phyloP scores from a whole-genome alignment of 2,329 filamentous ascomycete species.

The Apiospora phragmitis region DNA sequence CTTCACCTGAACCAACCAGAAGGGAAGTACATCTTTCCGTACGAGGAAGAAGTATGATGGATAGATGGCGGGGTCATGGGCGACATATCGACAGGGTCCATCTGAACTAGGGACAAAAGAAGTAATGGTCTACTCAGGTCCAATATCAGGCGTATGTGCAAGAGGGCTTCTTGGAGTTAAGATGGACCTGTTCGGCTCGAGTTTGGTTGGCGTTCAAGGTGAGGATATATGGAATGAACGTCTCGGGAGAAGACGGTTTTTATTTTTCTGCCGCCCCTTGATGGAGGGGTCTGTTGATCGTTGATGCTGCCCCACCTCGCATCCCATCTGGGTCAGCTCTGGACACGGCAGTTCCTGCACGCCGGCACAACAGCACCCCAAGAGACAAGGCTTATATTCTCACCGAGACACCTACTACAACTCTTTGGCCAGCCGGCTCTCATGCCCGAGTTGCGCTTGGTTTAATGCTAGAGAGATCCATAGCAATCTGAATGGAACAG shows the following conservation, averaged over 20 bases:
- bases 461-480: constrained; percentile 7
- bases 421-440: background rate
- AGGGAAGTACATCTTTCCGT: background rate
- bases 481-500: constrained; percentile 9
- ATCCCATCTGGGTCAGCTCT: background rate
- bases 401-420: background rate
- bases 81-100: background rate
- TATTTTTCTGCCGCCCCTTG: background rate
- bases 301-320: constrained; percentile 5
- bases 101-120: background rate
- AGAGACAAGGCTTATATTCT: background rate
- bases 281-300: constrained; percentile 9
- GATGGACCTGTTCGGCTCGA: background rate
- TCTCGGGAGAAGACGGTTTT: background rate
- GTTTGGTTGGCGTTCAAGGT: background rate
- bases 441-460: constrained; percentile 3
- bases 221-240: constrained; percentile 6
- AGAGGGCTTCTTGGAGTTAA: constrained; percentile 5
- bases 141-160: constrained; percentile 2
- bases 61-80: background rate
- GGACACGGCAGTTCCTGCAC: background rate
- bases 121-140: background rate
- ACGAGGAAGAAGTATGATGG: background rate
- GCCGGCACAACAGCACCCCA: background rate
- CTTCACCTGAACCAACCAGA: background rate